Conservation (phyloP, 2,329 filamentous ascomycete species). For the Penicillium occitanis region DNA sequence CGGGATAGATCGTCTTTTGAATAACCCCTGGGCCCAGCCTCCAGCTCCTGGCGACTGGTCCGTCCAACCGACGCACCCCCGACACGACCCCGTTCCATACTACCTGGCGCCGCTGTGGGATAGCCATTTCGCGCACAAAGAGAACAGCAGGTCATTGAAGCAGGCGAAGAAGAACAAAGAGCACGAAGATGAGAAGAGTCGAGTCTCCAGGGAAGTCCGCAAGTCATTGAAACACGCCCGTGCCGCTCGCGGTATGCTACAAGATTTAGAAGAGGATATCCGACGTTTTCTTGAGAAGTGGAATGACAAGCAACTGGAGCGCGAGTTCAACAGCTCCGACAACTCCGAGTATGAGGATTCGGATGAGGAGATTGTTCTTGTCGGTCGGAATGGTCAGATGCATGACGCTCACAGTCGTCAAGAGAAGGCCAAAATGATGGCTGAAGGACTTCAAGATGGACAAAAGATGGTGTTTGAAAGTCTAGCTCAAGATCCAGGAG, state of each 20-base stretch:
- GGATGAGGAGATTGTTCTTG: slow-evolving; percentile 90
- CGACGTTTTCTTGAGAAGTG: slow-evolving; percentile 68
- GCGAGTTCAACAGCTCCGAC: slow-evolving; percentile 48
- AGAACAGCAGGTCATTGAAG: slow-evolving; percentile 37
- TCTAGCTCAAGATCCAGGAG: slow-evolving; percentile 69
- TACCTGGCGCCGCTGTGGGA: slow-evolving; percentile 88
- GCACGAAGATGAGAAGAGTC: slow-evolving; percentile 35
- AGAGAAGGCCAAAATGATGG: slow-evolving; percentile 51
- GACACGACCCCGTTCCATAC: slow-evolving; percentile 75
- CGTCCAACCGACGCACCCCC: slow-evolving; percentile 75
- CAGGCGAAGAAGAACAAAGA: slow-evolving; percentile 40
- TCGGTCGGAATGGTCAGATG: slow-evolving; percentile 68
- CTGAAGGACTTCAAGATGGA: slow-evolving; percentile 49
- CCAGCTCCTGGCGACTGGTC: slow-evolving; percentile 81
- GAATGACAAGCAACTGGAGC: slow-evolving; percentile 53
- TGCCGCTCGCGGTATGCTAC: slow-evolving; percentile 75
- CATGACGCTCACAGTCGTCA: slow-evolving; percentile 57
- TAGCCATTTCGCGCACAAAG: slow-evolving; percentile 49
- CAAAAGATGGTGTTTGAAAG: slow-evolving; percentile 80
- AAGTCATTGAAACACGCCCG: slow-evolving; percentile 76
- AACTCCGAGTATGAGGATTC: slow-evolving; percentile 44
- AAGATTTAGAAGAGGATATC: slow-evolving; percentile 81
- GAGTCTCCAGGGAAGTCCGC: slow-evolving; percentile 76
- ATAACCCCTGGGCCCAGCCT: slow-evolving; percentile 81
- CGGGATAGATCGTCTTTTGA: slow-evolving; percentile 71